Base-by-base conservation (phyloP, 257 asterid genomes). In the Gynochthodes officinalis region DNA sequence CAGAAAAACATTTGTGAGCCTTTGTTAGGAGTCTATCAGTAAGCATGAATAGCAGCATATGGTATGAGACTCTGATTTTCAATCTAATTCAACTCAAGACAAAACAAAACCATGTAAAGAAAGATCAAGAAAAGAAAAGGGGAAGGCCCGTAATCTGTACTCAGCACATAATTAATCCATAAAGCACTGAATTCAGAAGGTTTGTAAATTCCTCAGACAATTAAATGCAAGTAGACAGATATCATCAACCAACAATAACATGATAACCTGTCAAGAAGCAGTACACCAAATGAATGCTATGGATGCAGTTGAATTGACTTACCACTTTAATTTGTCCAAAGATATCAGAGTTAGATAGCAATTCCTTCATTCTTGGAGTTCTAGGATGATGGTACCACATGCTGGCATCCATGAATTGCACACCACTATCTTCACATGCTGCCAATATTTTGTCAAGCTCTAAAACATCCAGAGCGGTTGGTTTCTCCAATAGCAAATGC, bases 361-460 rank as follows among this genome's bases (percentile, higher is more conserved):
- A 14, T 21, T 85, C 90, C 81, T 84, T 89, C 90, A 89, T 86
- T 61, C 76, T 82, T 0, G 72, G 71, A 39, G 97, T 91, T 78
- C 97, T 81, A 25, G 96, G 97, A 75, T 92, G 96, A 83, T 92
- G 97, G 84, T 85, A 86, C 97, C 97, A 89, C 95, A 91, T 89
- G 70, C 88, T 89, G 7, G 86, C 96, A 73, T 91, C 97, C 97
- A 91, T 91, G 69, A 91, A 86, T 88, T 89, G 97, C 77, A 91
- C 79, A 21, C 92, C 89, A 75, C 84, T 88, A 21, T 64, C 53
- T 64, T 75, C 82, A 65, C 93, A 89, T 2, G 89, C 84, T 23
- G 79, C 63, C 39, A 89, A 69, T 67, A 92, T 88, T 74, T 80
- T 79, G 64, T 88, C 96, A 50, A 89, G 79, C 76, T 81, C 74